A percentile compares a stretch with the other conserved stretches of the same genome.
Evolutionary conservation across 2,329 filamentous ascomycete genomes (phyloP).

Genomic region (Sordariomycetes sp.): DNA sequence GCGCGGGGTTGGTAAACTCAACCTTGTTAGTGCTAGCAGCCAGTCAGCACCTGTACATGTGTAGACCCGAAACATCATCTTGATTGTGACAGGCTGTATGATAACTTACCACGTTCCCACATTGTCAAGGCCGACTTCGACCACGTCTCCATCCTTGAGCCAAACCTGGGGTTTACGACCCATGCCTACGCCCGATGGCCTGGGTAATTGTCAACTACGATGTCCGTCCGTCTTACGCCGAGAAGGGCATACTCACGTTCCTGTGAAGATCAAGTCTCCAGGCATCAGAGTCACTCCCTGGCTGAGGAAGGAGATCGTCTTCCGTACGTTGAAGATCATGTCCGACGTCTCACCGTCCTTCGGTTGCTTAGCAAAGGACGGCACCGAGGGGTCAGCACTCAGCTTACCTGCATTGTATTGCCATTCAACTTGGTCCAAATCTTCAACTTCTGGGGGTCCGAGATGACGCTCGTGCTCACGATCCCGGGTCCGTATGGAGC

Average conservation of each 20-base stretch:
- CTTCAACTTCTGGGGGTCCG: constrained; percentile 45
- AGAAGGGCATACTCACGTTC: constrained; percentile 35
- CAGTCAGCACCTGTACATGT: background rate
- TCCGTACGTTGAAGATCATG: constrained; percentile 53
- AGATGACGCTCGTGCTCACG: constrained; percentile 45
- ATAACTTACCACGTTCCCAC: constrained; percentile 45
- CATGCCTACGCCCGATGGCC: constrained; percentile 62
- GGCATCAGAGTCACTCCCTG: constrained; percentile 53
- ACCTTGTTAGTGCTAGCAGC: constrained; percentile 17
- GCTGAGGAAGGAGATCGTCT: constrained; percentile 51
- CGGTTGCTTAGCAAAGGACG: background rate
- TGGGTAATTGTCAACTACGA: constrained; percentile 14
- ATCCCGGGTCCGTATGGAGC: constrained; percentile 66
- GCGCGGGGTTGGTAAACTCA: constrained; percentile 16
- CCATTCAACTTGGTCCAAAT: constrained; percentile 55
- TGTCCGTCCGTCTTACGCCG: no score
- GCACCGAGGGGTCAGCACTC: no score
- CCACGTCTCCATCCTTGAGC: constrained; percentile 61
- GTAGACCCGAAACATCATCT: no score
- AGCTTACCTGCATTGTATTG: constrained; percentile 38
- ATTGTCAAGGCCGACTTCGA: constrained; percentile 58
- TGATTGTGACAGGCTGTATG: background rate
- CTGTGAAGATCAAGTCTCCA: constrained; percentile 58
- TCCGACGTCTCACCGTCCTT: constrained; percentile 47
- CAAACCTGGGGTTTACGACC: constrained; percentile 57